Conservation (phyloP, 441 rosid species). For the Gossypium lobatum region DNA sequence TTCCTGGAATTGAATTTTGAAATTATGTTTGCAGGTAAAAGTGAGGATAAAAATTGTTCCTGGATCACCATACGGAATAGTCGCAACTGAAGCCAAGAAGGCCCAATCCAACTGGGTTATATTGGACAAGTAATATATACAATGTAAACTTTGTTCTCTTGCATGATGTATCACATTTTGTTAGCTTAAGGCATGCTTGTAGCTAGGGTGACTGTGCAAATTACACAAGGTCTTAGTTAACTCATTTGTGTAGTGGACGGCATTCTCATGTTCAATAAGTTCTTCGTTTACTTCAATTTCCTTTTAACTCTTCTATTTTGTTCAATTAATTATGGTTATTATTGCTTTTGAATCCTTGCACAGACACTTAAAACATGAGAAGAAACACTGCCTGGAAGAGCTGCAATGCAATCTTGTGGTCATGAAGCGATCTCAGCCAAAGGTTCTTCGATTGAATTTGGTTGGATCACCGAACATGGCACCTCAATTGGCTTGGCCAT, state of each 20-base stretch:
- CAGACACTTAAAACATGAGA: constrained; percentile 58
- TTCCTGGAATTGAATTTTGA: constrained; percentile 11
- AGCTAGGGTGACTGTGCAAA: not conserved
- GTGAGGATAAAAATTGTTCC: constrained; percentile 55
- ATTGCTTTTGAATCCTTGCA: constrained; percentile 15
- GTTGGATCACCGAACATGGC: constrained; percentile 41
- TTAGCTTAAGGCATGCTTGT: constrained; percentile 11
- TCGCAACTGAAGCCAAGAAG: constrained; percentile 59
- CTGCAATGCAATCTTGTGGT: constrained; percentile 64
- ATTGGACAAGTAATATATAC: constrained; percentile 50
- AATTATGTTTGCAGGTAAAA: constrained; percentile 41
- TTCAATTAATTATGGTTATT: constrained; percentile 12
- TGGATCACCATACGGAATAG: constrained; percentile 45
- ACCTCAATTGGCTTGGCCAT: constrained; percentile 27
- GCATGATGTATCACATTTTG: constrained; percentile 1
- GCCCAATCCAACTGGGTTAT: constrained; percentile 64
- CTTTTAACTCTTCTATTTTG: not conserved
- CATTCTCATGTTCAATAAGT: not conserved
- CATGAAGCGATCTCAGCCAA: constrained; percentile 54
- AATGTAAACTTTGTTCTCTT: constrained; percentile 18
- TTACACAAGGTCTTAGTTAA: not conserved
- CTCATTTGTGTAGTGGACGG: not conserved
- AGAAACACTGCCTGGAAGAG: constrained; percentile 48
- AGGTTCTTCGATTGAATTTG: constrained; percentile 61
- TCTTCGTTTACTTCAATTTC: constrained; percentile 4